These are phyloP conservation scores for Ganoderma sinense DNA, from an alignment of 1,284 basidiomycete species.

Conservation along the genomic window DNA sequence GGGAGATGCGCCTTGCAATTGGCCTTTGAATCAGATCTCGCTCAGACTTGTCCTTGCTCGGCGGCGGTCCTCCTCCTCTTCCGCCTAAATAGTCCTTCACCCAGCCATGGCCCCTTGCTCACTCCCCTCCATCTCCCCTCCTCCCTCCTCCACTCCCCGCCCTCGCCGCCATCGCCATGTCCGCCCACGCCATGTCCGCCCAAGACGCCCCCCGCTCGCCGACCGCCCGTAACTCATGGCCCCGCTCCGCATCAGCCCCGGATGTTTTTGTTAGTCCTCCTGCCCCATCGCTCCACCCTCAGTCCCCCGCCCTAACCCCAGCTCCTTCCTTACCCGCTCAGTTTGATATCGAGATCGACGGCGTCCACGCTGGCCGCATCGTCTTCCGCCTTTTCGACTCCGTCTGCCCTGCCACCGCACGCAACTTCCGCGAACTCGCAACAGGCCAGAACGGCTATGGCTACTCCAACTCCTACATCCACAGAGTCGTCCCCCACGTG, in stretches of 20 bases:
- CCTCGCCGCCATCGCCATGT: neutral
- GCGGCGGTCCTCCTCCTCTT: neutral
- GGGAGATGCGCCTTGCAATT: neutral
- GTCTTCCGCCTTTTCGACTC: conserved; percentile 86
- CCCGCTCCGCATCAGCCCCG: conserved; percentile 27
- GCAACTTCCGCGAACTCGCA: conserved; percentile 92
- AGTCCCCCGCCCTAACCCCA: neutral
- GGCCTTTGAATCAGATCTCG: neutral
- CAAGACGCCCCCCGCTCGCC: conserved; percentile 5
- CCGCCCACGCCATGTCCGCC: conserved; percentile 11
- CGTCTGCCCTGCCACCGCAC: conserved; percentile 76
- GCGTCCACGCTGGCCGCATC: conserved; percentile 68
- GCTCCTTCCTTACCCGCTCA: conserved; percentile 34
- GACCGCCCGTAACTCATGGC: neutral
- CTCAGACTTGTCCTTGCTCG: neutral
- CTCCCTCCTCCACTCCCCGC: neutral
- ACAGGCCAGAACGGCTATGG: conserved; percentile 78
- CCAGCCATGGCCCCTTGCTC: conserved; percentile 8
- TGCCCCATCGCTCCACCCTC: conserved; percentile 2
- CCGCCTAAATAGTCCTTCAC: conserved; percentile 13
- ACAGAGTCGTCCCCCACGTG: conserved; percentile 75
- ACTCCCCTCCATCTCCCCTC: conserved; percentile 7
- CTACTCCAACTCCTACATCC: conserved; percentile 75
- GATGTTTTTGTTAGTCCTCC: conserved; percentile 50
- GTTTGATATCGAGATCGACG: conserved; percentile 84